Conservation (phyloP, 139 green algal species). For the Volvox africanus region DNA sequence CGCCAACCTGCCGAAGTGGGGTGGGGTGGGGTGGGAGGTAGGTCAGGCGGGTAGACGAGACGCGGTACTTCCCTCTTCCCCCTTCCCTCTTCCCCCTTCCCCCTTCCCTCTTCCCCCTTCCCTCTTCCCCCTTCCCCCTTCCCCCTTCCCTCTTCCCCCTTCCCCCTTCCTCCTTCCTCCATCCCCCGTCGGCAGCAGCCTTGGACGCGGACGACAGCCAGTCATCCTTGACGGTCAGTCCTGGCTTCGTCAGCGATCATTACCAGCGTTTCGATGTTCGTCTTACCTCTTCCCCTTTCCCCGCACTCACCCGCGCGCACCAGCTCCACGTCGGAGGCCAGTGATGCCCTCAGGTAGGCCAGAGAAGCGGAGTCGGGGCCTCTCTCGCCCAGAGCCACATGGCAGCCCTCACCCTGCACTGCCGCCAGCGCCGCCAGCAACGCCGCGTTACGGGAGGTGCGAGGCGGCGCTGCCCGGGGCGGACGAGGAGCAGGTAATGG, state of each 20-base stretch:
- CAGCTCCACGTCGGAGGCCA: conserved; percentile 59
- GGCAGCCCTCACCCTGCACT: conserved; percentile 35
- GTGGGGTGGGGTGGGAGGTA: neutral
- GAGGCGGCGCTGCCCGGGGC: conserved; percentile 28
- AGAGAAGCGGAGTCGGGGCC: conserved; percentile 58
- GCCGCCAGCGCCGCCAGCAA: conserved; percentile 51
- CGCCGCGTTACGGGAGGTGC: conserved; percentile 39
- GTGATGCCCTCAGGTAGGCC: conserved; percentile 52
- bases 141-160: neutral
- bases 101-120: neutral
- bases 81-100: neutral
- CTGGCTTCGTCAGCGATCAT: no score
- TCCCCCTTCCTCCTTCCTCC: no score
- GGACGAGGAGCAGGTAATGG: neutral
- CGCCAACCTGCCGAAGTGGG: conserved; percentile 49
- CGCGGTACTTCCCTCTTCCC: neutral
- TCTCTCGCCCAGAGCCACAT: conserved; percentile 37
- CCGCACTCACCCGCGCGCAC: conserved; percentile 55
- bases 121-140: neutral
- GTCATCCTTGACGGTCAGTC: no score
- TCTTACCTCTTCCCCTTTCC: neutral
- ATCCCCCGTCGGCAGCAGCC: no score
- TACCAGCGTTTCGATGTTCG: no score
- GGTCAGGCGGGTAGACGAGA: neutral
- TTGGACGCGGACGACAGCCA: no score